Percentiles rank a stretch among this genome's conserved stretches.
Evolutionary conservation across 805 yeast species (phyloP).

Genomic region (Starmerella stigmatis): DNA sequence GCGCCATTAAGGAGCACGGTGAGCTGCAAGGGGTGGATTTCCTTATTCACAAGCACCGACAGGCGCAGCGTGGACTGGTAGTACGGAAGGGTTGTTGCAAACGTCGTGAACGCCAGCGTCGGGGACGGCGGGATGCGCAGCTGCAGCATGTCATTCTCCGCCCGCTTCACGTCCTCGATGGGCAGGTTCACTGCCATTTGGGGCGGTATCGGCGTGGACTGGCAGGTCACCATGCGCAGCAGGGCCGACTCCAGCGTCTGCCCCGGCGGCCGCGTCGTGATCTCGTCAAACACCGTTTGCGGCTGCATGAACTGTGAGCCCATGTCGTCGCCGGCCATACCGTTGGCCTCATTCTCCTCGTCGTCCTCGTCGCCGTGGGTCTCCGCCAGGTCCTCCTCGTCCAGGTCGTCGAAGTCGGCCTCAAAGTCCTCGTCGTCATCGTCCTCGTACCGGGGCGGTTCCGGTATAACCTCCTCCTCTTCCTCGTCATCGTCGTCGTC

Average conservation of each 20-base stretch:
- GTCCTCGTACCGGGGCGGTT: slow-evolving; percentile 21
- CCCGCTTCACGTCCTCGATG: slow-evolving; percentile 21
- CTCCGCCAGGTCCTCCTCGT: slow-evolving; percentile 22
- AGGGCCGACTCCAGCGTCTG: slow-evolving; percentile 21
- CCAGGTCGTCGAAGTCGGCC: slow-evolving; percentile 25
- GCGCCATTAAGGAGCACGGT: slow-evolving; percentile 29
- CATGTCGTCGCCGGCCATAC: not conserved
- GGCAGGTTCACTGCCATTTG: slow-evolving; percentile 17
- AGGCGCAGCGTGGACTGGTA: slow-evolving; percentile 40
- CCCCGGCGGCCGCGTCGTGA: slow-evolving; percentile 22
- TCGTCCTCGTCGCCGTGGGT: slow-evolving; percentile 10
- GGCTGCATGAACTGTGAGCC: slow-evolving; percentile 21
- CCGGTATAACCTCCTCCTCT: slow-evolving; percentile 25
- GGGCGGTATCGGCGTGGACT: slow-evolving; percentile 21
- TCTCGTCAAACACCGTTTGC: slow-evolving; percentile 23
- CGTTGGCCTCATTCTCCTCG: not conserved
- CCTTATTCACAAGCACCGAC: slow-evolving; percentile 37
- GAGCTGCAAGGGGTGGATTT: slow-evolving; percentile 31
- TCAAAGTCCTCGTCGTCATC: slow-evolving; percentile 27
- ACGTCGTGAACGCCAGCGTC: slow-evolving; percentile 22
- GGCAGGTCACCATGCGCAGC: slow-evolving; percentile 23
- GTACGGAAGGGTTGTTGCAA: slow-evolving; percentile 35
- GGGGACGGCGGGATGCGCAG: slow-evolving; percentile 24
- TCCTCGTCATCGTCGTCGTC: slow-evolving; percentile 26
- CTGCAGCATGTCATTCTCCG: slow-evolving; percentile 24